A percentile compares a stretch with the other conserved stretches of the same genome.
phyloP scores from a whole-genome alignment of 306 rosid genomes.

The Cicer arietinum region DNA sequence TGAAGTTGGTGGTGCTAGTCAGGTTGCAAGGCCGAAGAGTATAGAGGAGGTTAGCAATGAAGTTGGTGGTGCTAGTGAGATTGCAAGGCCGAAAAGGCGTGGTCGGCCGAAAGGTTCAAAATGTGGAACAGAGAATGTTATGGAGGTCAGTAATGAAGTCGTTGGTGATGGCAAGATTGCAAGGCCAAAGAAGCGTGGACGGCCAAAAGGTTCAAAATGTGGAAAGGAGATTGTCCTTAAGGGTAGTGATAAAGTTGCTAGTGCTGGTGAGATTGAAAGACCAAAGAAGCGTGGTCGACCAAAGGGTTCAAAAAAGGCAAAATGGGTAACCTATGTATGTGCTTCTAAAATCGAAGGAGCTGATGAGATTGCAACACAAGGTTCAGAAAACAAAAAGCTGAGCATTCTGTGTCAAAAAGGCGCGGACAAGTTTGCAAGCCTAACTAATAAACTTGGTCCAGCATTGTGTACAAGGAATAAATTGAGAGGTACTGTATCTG shows the following conservation, averaged over 20 bases:
- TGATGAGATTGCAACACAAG: conserved; percentile 23
- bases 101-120: conserved; percentile 41
- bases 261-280: background rate
- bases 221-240: background rate
- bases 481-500: background rate
- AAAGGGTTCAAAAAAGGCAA: conserved; percentile 35
- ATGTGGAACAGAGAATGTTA: background rate
- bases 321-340: background rate
- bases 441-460: conserved; percentile 4
- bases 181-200: conserved; percentile 17
- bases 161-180: conserved; percentile 1
- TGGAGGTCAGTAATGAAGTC: conserved; percentile 33
- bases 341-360: conserved; percentile 4
- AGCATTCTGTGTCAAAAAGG: background rate
- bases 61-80: background rate
- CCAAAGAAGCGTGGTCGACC: conserved; percentile 38
- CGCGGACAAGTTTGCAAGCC: background rate
- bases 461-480: conserved; percentile 16
- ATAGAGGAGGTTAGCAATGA: conserved; percentile 7
- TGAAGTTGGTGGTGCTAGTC: conserved; percentile 18
- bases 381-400: conserved; percentile 38
- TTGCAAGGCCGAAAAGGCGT: conserved; percentile 17
- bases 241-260: background rate
- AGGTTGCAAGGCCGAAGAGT: conserved; percentile 4
- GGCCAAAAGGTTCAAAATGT: conserved; percentile 5